phyloP scores from a whole-genome alignment of 108 stramenopile species.

The Poteriospumella lacustris region DNA sequence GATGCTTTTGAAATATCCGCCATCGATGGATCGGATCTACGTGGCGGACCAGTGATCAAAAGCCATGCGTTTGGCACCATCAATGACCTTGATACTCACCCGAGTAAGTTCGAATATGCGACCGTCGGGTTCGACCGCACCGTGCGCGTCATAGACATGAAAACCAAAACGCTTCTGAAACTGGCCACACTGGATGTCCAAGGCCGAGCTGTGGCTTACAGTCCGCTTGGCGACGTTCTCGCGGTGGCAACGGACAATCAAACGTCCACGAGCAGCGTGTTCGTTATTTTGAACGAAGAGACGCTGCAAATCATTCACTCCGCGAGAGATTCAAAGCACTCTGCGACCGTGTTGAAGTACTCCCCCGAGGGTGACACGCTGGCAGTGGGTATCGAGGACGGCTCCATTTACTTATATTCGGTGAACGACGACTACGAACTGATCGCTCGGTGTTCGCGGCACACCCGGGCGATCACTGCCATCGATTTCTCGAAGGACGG shows the following conservation, averaged over 20 bases:
- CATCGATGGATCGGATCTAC: conserved; percentile 10
- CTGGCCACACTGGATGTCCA: not conserved
- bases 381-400: conserved; percentile 60
- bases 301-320: conserved; percentile 60
- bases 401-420: conserved; percentile 62
- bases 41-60: not conserved
- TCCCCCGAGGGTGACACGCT: conserved; percentile 67
- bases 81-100: not conserved
- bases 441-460: conserved; percentile 55
- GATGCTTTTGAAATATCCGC: not conserved
- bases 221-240: conserved; percentile 1
- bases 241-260: not conserved
- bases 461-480: conserved; percentile 44
- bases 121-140: not conserved
- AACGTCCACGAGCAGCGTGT: conserved; percentile 34
- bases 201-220: not conserved
- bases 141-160: not conserved
- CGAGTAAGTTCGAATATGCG: not conserved
- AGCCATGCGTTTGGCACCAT: conserved; percentile 1
- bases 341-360: conserved; percentile 49
- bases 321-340: conserved; percentile 59
- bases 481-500: conserved; percentile 60
- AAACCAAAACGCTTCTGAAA: not conserved
- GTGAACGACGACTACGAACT: conserved; percentile 54
- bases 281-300: conserved; percentile 51